Base-by-base conservation (phyloP, 2,329 filamentous ascomycete species). In the Metarhizium humberi region DNA sequence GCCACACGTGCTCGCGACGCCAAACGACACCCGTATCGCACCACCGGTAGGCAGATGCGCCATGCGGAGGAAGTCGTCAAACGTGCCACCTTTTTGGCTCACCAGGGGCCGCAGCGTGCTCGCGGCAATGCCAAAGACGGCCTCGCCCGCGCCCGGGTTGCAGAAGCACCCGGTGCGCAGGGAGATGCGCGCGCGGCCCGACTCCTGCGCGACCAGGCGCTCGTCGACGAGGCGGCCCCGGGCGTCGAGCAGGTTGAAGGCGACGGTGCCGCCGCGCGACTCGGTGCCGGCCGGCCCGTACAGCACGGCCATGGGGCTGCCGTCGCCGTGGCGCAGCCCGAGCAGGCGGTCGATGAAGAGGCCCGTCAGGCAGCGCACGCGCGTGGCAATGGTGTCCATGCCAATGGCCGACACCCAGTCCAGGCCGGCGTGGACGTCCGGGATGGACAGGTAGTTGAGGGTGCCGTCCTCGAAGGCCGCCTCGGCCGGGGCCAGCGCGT, bases 81-180 rank as follows among this genome's bases (percentile, higher is more conserved):
- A 48, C 5, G 45, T 30, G 7, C 16, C 45, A 3, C 14, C 45
- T 0, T 48, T 29, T 8, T 48, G 45, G 25, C 18, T 2, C 4
- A n/a, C 25, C 4, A 48, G 14, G 8, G 7, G 45, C 20, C 6
- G 30, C 20, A 48, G 25, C 10, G 20, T 48, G 11, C 13, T 16
- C 11, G 45, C 45, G 1, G 34, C 43, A n/a, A 73, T 50, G 2
- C 61, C 65, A 16, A 73, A 63, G 0, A 69, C 70, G 1, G 60
- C 59, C 60, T 73, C 71, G 16, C 68, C 68, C 0, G 64, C 72
- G 3, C 72, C 72, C 0, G 72, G 72, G 43, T 75, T 74, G 57
- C 72, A 74, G 58, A 74, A 74, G 50, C 72, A 75, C 4, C 72
- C 72, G 2, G 71, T 73, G 11, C 72, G 64, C 8, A 75, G 56